Percentiles rank a stretch among this genome's conserved stretches.
phyloP scores from a whole-genome alignment of 192 early-diverging fungal genomes.

The Podila horticola region DNA sequence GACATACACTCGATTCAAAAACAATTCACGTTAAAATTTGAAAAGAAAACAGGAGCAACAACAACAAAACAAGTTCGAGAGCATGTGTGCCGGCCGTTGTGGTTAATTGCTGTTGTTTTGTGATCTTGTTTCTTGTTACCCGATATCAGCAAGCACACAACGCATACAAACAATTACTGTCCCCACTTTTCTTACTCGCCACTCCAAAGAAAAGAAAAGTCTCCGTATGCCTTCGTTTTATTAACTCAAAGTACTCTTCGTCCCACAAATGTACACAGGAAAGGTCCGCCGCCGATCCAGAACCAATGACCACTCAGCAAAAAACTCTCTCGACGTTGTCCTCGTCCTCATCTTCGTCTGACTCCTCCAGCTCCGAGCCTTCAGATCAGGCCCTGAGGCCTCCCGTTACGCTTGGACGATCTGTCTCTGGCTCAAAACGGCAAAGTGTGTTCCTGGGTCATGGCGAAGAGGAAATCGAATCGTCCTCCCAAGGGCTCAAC shows the following conservation, averaged over 20 bases:
- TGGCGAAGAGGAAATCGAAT: slow-evolving; percentile 22
- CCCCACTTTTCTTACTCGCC: no score
- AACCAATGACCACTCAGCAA: slow-evolving; percentile 4
- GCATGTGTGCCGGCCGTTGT: no score
- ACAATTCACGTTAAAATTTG: no score
- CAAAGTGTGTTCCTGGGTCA: slow-evolving; percentile 24
- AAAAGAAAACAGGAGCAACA: not conserved
- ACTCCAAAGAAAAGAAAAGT: no score
- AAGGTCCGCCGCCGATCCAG: slow-evolving; percentile 4
- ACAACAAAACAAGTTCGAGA: not conserved
- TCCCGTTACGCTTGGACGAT: slow-evolving; percentile 6
- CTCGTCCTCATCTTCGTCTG: slow-evolving; percentile 16
- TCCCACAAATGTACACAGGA: not conserved
- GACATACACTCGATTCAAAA: no score
- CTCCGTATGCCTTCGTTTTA: not conserved
- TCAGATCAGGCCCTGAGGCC: not conserved
- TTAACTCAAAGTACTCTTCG: not conserved
- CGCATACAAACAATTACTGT: not conserved
- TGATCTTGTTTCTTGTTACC: not conserved
- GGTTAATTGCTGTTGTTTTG: not conserved
- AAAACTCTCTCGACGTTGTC: not conserved
- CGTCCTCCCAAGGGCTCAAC: slow-evolving; percentile 16
- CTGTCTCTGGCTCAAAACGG: slow-evolving; percentile 19
- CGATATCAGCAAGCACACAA: not conserved
- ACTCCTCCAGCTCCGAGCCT: slow-evolving; percentile 2